Evolutionary conservation across 2,329 filamentous ascomycete species (phyloP).

Genomic region (Calonectria naviculata): DNA sequence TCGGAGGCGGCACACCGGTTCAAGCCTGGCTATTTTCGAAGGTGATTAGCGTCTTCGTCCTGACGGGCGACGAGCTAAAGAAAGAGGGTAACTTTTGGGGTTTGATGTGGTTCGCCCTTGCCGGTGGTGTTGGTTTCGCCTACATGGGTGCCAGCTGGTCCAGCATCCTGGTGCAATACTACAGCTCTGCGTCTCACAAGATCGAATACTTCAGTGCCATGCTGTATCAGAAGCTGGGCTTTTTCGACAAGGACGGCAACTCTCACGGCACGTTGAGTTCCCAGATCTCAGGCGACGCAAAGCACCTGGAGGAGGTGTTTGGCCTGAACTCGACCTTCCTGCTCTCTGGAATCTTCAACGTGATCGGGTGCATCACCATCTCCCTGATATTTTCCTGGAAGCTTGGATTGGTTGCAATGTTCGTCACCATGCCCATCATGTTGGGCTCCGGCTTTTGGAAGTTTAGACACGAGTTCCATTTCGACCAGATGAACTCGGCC

Average conservation of each 20-base stretch:
- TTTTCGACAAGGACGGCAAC: conserved; percentile 44
- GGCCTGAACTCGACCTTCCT: conserved; percentile 45
- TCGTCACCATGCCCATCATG: conserved; percentile 48
- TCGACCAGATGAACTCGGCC: conserved; percentile 66
- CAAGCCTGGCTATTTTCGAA: conserved; percentile 46
- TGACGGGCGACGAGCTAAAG: conserved; percentile 41
- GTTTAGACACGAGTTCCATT: conserved; percentile 62
- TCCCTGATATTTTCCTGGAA: conserved; percentile 50
- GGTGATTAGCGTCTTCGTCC: conserved; percentile 39
- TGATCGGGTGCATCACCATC: conserved; percentile 44
- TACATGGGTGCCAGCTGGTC: conserved; percentile 41
- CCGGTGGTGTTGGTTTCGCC: conserved; percentile 40
- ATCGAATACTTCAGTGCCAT: conserved; percentile 43
- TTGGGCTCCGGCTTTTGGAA: conserved; percentile 48
- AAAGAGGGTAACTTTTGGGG: conserved; percentile 41
- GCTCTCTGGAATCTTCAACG: conserved; percentile 43
- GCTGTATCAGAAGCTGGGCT: conserved; percentile 41
- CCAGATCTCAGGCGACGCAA: conserved; percentile 43
- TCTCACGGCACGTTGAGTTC: conserved; percentile 42
- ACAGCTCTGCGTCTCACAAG: conserved; percentile 37
- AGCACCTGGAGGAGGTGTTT: conserved; percentile 45
- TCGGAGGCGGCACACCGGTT: conserved; percentile 40
- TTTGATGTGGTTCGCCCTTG: conserved; percentile 45
- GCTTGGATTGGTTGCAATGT: conserved; percentile 50
- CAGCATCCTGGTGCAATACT: conserved; percentile 19